Evolutionary conservation across 1,139 yeast genomes (phyloP), one percentile per base, ranked within the genome.

Genomic region (Blastobotrys elegans): DNA sequence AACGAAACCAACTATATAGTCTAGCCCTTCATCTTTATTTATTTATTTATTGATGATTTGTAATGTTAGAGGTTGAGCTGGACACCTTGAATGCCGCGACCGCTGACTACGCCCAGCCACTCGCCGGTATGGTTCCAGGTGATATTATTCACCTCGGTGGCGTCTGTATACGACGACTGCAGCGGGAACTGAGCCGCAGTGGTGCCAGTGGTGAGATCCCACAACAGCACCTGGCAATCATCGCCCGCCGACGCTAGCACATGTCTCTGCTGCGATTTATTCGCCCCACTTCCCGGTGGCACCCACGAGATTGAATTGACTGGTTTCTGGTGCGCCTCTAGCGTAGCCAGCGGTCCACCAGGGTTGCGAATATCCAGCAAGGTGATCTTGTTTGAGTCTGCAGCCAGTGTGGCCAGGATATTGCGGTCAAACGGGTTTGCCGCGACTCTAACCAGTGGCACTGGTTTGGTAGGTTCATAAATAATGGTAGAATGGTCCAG

Each of bases 401-500:
- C 79, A 4, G 87, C 90, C 48, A 90, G 72, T 0, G 96, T 82
- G 0, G 97, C 96, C 53, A 89, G 75, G 51, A 87, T 79, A 63
- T 90, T 88, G 8, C 78, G 71, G 64, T 92, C 96, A 40, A 79
- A 73, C 37, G 88, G 86, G 36, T 90, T 85, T 0, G 96, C 80
- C 20, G 86, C 80, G 13, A 92, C 70, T 52, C 92, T 75, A 37
- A 92, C 68, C 44, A 92, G 69, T 1, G 96, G 95, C 34, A 73
- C 72, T 1, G 79, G 73, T 46, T 70, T 71, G 24, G 63, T 53
- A 1, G 83, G 82, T 61, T 92, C 98, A 64, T 88, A 92, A 24
- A 92, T 84, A 54, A 92, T 92, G 2, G 98, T 92, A 11, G 96
- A 86, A 65, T 90, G 97, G 54, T 94, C 97, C 46, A 92, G 71